These are phyloP conservation scores for Pythium coloratum DNA, from an alignment of 352 stramenopile genomes.

Conservation along the genomic window DNA sequence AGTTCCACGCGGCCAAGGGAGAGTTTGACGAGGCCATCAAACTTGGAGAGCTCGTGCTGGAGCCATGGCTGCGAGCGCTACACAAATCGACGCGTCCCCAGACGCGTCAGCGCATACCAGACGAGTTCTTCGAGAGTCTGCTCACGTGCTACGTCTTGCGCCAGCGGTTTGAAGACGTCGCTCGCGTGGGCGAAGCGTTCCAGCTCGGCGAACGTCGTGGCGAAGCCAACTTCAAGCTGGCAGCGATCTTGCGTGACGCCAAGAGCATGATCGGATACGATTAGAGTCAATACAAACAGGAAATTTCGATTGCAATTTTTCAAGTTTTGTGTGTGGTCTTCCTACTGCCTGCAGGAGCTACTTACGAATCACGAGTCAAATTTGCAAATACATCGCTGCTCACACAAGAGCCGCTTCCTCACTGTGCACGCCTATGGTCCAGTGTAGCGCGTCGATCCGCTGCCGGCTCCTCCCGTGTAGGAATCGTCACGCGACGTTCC, in stretches of 20 bases:
- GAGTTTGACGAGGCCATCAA: constrained; percentile 11
- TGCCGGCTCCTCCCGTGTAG: no score
- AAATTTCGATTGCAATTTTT: no score
- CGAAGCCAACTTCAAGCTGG: background rate
- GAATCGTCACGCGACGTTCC: no score
- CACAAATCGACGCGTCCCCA: background rate
- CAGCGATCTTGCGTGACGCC: constrained; percentile 7
- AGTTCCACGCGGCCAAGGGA: constrained; percentile 3
- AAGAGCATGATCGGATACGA: background rate
- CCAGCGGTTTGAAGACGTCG: constrained; percentile 13
- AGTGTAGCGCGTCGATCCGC: no score
- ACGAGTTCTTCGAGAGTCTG: constrained; percentile 21
- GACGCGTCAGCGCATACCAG: background rate
- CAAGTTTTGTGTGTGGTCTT: no score
- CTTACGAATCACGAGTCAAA: no score
- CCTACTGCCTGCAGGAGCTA: no score
- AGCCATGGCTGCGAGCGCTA: background rate
- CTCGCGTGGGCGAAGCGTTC: constrained; percentile 6
- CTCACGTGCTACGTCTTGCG: constrained; percentile 15
- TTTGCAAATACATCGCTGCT: no score
- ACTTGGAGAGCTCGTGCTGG: constrained; percentile 16
- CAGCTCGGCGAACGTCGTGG: background rate
- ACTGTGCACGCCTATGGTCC: no score
- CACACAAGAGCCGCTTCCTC: no score
- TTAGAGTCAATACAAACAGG: no score